Percentiles rank a stretch among this genome's conserved stretches.
Conservation (phyloP, 148 eudicot genomes). For the Fallopia convolvulus region DNA sequence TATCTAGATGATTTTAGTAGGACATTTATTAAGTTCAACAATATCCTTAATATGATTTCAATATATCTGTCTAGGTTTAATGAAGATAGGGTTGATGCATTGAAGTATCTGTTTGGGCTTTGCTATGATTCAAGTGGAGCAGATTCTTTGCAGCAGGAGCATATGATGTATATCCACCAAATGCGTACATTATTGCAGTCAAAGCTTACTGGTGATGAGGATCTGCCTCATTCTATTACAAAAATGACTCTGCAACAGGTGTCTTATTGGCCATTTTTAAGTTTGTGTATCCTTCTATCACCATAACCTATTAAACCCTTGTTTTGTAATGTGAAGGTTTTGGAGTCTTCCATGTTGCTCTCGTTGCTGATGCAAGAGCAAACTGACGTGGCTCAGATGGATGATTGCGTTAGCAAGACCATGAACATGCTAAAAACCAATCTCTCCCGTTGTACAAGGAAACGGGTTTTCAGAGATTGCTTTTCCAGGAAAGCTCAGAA, state of each 20-base stretch:
- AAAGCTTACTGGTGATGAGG: slow-evolving; percentile 32
- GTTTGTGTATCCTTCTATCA: not conserved
- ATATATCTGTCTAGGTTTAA: slow-evolving; percentile 35
- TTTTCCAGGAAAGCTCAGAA: slow-evolving; percentile 52
- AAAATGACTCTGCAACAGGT: slow-evolving; percentile 39
- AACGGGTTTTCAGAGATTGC: slow-evolving; percentile 45
- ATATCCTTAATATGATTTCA: not conserved
- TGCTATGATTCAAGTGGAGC: slow-evolving; percentile 27
- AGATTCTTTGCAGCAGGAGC: slow-evolving; percentile 38
- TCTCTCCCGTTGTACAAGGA: slow-evolving; percentile 39
- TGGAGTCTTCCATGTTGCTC: slow-evolving; percentile 44
- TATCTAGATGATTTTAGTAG: not conserved
- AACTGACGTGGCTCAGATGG: slow-evolving; percentile 23
- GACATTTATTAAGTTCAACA: not conserved
- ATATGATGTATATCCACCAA: slow-evolving; percentile 50
- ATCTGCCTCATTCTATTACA: slow-evolving; percentile 21
- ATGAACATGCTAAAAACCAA: slow-evolving; percentile 22
- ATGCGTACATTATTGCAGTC: slow-evolving; percentile 43
- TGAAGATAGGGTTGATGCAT: slow-evolving; percentile 46
- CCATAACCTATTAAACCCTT: not conserved
- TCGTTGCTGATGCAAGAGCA: slow-evolving; percentile 47
- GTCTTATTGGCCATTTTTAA: not conserved
- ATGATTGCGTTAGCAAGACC: slow-evolving; percentile 24
- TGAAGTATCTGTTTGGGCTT: slow-evolving; percentile 70
- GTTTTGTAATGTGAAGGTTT: slow-evolving; percentile 38